phyloP scores from a whole-genome alignment of 2,329 filamentous ascomycete genomes.

The Colletotrichum noveboracense region DNA sequence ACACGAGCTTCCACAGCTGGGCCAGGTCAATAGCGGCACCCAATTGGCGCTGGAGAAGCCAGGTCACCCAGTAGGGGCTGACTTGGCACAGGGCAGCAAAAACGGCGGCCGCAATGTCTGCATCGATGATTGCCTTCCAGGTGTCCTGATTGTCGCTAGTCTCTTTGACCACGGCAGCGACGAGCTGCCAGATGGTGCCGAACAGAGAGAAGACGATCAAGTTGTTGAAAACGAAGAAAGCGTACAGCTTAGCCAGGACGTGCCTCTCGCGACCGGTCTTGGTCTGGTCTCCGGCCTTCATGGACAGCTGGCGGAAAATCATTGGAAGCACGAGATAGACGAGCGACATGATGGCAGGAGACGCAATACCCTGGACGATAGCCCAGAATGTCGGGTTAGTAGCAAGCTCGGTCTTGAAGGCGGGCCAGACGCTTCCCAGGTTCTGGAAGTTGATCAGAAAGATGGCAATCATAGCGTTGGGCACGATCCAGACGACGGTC shows the following conservation, averaged over 20 bases:
- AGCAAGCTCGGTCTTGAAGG: conserved; percentile 70
- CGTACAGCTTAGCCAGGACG: conserved; percentile 87
- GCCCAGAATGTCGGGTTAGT: conserved; percentile 75
- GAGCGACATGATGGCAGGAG: conserved; percentile 85
- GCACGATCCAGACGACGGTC: conserved; percentile 85
- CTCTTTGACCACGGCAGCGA: conserved; percentile 67
- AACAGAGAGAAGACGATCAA: conserved; percentile 93
- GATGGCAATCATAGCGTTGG: conserved; percentile 93
- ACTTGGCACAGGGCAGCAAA: conserved; percentile 81
- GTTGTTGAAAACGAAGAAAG: conserved; percentile 98
- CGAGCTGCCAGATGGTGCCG: conserved; percentile 78
- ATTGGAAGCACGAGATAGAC: conserved; percentile 89
- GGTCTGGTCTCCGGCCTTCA: conserved; percentile 84
- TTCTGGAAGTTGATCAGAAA: conserved; percentile 89
- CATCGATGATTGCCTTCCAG: conserved; percentile 71
- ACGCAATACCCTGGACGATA: conserved; percentile 88
- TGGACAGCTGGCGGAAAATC: conserved; percentile 86
- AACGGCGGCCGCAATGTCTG: conserved; percentile 66
- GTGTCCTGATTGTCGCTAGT: conserved; percentile 61
- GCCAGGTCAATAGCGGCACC: conserved; percentile 94
- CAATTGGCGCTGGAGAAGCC: conserved; percentile 89
- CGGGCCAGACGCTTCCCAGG: conserved; percentile 78
- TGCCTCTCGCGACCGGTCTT: conserved; percentile 93
- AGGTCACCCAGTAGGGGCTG: conserved; percentile 93
- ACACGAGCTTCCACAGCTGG: conserved; percentile 83